phyloP scores from a whole-genome alignment of 306 rosid genomes.

The Mucuna pruriens region DNA sequence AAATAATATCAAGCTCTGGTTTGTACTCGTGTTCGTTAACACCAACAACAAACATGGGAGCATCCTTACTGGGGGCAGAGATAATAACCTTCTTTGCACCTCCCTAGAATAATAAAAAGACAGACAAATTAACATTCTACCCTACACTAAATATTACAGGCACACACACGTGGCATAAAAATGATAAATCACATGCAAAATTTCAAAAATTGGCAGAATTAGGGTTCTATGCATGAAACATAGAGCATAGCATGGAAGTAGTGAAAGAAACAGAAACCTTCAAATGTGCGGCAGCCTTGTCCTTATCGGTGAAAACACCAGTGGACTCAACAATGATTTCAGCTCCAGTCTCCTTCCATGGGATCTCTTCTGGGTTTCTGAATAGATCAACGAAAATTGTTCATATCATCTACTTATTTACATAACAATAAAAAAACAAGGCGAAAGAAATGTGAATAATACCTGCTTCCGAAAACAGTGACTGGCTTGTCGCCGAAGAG shows the following conservation, averaged over 20 bases:
- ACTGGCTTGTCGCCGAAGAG: slow-evolving; percentile 67
- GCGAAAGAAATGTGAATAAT: not conserved
- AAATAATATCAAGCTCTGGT: slow-evolving; percentile 58
- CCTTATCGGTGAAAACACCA: slow-evolving; percentile 65
- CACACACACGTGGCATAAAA: not conserved
- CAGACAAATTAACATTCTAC: not conserved
- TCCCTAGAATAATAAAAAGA: slow-evolving; percentile 49
- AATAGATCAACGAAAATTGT: not conserved
- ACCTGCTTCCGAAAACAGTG: slow-evolving; percentile 67
- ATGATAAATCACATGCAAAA: not conserved
- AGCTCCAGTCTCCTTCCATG: slow-evolving; percentile 66
- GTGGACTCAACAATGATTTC: slow-evolving; percentile 63
- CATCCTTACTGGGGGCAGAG: slow-evolving; percentile 94
- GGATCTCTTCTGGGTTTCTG: slow-evolving; percentile 73
- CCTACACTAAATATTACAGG: not conserved
- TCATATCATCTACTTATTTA: no score
- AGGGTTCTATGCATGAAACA: not conserved
- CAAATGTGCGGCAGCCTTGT: slow-evolving; percentile 69
- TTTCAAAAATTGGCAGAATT: not conserved
- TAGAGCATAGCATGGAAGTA: no score
- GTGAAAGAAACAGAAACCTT: slow-evolving; percentile 46
- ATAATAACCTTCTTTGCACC: slow-evolving; percentile 94
- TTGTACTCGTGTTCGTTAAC: slow-evolving; percentile 87
- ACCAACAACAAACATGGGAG: slow-evolving; percentile 93
- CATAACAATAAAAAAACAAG: not conserved